phyloP scores from a whole-genome alignment of 768 basidiomycete species.

The Boletus fagicola region DNA sequence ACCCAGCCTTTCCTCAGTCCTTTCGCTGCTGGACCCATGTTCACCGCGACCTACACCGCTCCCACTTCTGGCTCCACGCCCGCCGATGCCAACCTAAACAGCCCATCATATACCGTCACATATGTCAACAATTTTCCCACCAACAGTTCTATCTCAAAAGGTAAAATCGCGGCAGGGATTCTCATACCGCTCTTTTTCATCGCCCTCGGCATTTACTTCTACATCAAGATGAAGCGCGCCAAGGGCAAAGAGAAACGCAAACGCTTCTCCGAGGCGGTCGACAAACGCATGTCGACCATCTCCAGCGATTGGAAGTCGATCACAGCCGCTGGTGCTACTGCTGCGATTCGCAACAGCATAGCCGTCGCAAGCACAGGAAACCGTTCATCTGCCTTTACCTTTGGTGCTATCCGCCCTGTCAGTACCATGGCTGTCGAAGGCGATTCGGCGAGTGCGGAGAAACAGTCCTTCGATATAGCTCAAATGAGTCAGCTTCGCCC shows the following conservation, averaged over 20 bases:
- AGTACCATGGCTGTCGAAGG: constrained; percentile 46
- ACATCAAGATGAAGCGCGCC: constrained; percentile 53
- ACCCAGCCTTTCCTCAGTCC: constrained; percentile 49
- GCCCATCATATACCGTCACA: constrained; percentile 34
- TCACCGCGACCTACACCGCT: constrained; percentile 58
- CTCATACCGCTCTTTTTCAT: constrained; percentile 64
- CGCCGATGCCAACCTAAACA: constrained; percentile 41
- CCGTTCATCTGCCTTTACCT: constrained; percentile 52
- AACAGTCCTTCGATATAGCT: constrained; percentile 40
- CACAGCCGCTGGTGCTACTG: constrained; percentile 64
- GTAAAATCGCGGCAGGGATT: constrained; percentile 64
- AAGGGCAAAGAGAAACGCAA: constrained; percentile 50
- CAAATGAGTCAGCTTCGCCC: constrained; percentile 49
- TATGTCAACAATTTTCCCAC: constrained; percentile 39
- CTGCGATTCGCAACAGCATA: constrained; percentile 70
- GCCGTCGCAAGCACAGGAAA: constrained; percentile 40
- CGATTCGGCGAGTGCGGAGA: constrained; percentile 32
- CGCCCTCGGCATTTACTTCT: constrained; percentile 41
- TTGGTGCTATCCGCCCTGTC: constrained; percentile 53
- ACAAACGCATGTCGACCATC: constrained; percentile 83
- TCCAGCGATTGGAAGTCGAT: constrained; percentile 76
- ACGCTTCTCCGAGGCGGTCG: constrained; percentile 64
- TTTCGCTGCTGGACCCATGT: constrained; percentile 66
- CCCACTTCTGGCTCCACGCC: constrained; percentile 40
- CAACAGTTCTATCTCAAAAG: constrained; percentile 40